A percentile compares a stretch with the other conserved stretches of the same genome.
Conservation (phyloP, 1,139 yeast species). For the Spathaspora sp. region DNA sequence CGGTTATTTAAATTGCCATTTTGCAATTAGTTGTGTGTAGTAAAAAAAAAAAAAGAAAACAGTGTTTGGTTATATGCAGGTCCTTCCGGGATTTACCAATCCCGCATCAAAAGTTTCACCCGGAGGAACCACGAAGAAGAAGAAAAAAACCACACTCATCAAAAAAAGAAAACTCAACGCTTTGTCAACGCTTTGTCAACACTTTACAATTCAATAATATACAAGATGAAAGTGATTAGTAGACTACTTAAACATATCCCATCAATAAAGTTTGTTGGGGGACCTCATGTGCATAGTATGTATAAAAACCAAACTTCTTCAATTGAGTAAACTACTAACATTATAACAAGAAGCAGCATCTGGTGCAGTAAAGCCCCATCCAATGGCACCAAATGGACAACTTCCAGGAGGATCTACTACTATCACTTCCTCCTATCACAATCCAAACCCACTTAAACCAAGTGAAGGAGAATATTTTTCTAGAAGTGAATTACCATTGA, state of each 20-base stretch:
- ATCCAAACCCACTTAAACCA: constrained; percentile 37
- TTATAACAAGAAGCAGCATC: constrained; percentile 22
- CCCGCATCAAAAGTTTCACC: constrained; percentile 1
- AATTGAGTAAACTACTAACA: background rate
- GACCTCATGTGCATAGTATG: constrained; percentile 37
- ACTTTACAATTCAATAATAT: constrained; percentile 1
- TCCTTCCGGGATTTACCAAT: background rate
- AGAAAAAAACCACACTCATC: background rate
- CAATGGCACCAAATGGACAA: constrained; percentile 53
- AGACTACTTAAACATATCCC: constrained; percentile 48
- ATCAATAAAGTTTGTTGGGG: constrained; percentile 63
- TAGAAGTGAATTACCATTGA: constrained; percentile 63
- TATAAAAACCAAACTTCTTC: constrained; percentile 10
- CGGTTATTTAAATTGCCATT: constrained; percentile 1
- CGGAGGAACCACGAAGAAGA: too few species aligned
- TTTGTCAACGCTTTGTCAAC: too few species aligned
- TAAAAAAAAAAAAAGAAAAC: too few species aligned
- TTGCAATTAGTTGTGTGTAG: constrained; percentile 1
- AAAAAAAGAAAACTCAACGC: too few species aligned
- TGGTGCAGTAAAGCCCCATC: constrained; percentile 37
- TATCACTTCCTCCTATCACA: constrained; percentile 19
- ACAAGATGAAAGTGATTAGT: constrained; percentile 16
- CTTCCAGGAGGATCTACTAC: constrained; percentile 43
- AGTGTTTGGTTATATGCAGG: background rate
- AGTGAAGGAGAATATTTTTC: constrained; percentile 53